Conservation (phyloP, 2,329 filamentous ascomycete genomes). For the Microcyclospora tardicrescens region DNA sequence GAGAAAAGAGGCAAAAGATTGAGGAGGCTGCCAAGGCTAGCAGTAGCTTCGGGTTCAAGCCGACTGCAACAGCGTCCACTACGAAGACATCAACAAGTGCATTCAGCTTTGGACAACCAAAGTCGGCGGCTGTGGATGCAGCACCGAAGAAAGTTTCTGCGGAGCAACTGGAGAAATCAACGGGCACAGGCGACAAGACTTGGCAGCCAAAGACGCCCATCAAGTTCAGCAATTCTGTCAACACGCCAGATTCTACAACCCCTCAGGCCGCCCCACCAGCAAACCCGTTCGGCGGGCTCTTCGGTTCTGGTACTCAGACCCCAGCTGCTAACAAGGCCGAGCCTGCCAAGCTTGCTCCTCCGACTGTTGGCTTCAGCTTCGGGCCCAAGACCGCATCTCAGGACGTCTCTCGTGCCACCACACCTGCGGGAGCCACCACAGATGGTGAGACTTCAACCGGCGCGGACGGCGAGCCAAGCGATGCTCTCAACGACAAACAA, state of each 20-base stretch:
- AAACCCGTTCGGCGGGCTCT: slow-evolving; percentile 7
- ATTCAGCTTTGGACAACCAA: background rate
- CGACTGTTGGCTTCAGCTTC: slow-evolving; percentile 27
- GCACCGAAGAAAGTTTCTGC: background rate
- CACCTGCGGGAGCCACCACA: slow-evolving; percentile 19
- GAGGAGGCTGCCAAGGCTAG: slow-evolving; percentile 25
- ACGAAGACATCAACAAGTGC: background rate
- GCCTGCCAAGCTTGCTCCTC: slow-evolving; percentile 11
- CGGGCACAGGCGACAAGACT: slow-evolving; percentile 28
- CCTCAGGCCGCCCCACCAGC: slow-evolving; percentile 8
- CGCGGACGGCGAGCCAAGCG: slow-evolving; percentile 15
- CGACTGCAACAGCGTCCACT: background rate
- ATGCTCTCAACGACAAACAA: slow-evolving; percentile 24
- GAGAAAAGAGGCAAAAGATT: slow-evolving; percentile 31
- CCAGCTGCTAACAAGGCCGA: slow-evolving; percentile 3
- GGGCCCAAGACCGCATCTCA: slow-evolving; percentile 21
- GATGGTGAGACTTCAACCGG: slow-evolving; percentile 4
- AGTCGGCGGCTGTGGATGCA: background rate
- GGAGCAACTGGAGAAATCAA: slow-evolving; percentile 9
- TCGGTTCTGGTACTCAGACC: slow-evolving; percentile 6
- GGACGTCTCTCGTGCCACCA: slow-evolving; percentile 32
- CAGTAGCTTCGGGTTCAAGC: slow-evolving; percentile 12
- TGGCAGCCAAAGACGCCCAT: slow-evolving; percentile 37
- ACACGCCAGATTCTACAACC: slow-evolving; percentile 7
- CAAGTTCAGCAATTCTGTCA: slow-evolving; percentile 28